Base-by-base conservation (phyloP, 2,329 filamentous ascomycete species). In the Penicillium sp. region DNA sequence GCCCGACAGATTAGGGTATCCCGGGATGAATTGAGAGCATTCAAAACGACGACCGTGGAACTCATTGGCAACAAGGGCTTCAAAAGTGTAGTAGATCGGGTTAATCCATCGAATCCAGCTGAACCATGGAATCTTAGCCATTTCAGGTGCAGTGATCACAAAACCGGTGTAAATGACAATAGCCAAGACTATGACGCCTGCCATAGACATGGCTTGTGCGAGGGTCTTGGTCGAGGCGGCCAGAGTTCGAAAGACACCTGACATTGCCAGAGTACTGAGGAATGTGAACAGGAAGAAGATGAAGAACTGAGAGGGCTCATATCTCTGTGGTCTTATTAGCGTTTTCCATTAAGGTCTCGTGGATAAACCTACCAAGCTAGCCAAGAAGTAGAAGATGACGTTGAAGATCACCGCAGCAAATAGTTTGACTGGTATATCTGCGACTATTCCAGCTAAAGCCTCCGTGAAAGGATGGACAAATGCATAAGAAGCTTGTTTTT, bases 401-500 rank as follows among this genome's bases (percentile, higher is more conserved):
- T 96, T 95, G 79, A 95, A 95, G 1, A 84, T 73, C 52, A 92
- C 81, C 1, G 84, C 76, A 60, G 90, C 91, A 18, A 75, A 45
- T 18, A 96, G 75, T 70, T 94, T 96, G 72, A 91, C 89, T 0
- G 92, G 92, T 73, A 96, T 75, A 64, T 96, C 92, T 51, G 85
- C 87, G 21, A 96, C 74, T 83, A 96, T 93, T 4, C 89, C 93
- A 0, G 89, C 85, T 52, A 91, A 80, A 13, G 91, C 90, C 77
- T 96, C 91, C 15, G 90, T 86, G 7, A 88, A 92, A 0, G 93
- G 90, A 68, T 95, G 92, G 62, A 96, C 95, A 21, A 96, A 81
- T 8, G 91, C 90, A 67, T 96, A 96, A 50, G 88, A 85, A 46
- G 81, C 79, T 65, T 96, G 92, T 70, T 96, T 96, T 68, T 96